Base-by-base conservation (phyloP, 164 flowering plant species). In the Pachysandra terminalis region DNA sequence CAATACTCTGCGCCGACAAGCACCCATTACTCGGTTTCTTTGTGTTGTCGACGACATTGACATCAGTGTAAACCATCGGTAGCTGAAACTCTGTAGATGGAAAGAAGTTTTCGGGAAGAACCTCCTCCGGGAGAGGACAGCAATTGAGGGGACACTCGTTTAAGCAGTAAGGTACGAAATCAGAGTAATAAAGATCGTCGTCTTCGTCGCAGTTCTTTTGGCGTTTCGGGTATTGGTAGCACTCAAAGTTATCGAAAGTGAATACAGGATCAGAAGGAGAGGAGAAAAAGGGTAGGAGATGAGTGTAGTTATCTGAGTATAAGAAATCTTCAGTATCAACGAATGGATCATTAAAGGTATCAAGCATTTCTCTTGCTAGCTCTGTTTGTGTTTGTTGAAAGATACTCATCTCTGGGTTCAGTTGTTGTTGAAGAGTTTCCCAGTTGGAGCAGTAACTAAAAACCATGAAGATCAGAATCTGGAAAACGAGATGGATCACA, bases 1-100 rank as follows among this genome's bases (percentile, higher is more conserved):
- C 90, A 0, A 80, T 71, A 76, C 87, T 87, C 79, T 87, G 90
- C 14, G 81, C 69, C 9, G 87, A 82, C 69, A 83, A 40, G 54
- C 62, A 64, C 59, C 10, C 69, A 41, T 53, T 60, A 22, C 17
- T 67, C 27, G 57, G n/a, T 23, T n/a, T 54, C 57, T 54, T 54
- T 2, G 19, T 19, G 22, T 23, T 54, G 19, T 23, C n/a, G 6
- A 12, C n/a, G 6, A 12, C 57, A 23, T 19, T 54, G 19, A 10
- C n/a, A 54, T 54, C n/a, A 19, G 5, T 19, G 37, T 32, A 32
- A 32, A 54, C 7, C 57, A 19, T 23, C 22, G 57, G 57, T 15
- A 23, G 57, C 12, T n/a, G 23, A 54, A 19, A 54, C 24, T 54
- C 24, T 15, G 57, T 16, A 54, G 23, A n/a, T 12, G 10, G 57